Percentiles rank a stretch among this genome's conserved stretches.
phyloP scores from a whole-genome alignment of 1,284 basidiomycete species.

The Ganoderma boninense region DNA sequence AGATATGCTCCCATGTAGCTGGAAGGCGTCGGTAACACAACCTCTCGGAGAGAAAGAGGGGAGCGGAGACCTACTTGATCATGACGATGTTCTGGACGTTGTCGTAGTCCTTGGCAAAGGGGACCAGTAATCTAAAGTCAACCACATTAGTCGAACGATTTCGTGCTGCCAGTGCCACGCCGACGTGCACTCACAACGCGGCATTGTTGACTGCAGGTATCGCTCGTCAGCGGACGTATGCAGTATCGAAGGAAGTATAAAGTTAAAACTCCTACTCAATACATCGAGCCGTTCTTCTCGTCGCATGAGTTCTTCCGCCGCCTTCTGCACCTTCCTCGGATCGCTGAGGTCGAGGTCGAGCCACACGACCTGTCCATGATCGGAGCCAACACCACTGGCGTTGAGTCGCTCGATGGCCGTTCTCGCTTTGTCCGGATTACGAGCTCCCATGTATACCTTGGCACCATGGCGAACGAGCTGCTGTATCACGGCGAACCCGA shows the following conservation, averaged over 20 bases:
- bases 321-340: slow-evolving; percentile 49
- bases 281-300: background rate
- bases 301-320: slow-evolving; percentile 55
- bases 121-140: background rate
- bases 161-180: too few species aligned
- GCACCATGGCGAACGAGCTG: background rate
- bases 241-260: background rate
- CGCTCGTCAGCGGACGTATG: background rate
- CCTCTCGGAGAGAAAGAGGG: too few species aligned
- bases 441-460: background rate
- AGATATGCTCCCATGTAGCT: background rate
- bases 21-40: background rate
- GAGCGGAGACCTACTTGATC: background rate
- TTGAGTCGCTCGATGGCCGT: background rate
- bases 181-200: background rate
- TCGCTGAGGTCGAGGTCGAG: slow-evolving; percentile 55
- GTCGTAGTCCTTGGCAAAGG: background rate
- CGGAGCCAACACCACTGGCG: background rate
- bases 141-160: background rate
- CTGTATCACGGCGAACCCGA: background rate
- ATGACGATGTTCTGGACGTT: background rate
- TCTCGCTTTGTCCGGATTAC: background rate
- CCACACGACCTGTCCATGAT: slow-evolving; percentile 52
- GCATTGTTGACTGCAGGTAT: background rate
- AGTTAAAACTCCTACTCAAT: background rate